Evolutionary conservation across 2,329 filamentous ascomycete genomes (phyloP), one percentile per base, ranked within the genome.

Genomic region (Ascochyta clinopodiicola): DNA sequence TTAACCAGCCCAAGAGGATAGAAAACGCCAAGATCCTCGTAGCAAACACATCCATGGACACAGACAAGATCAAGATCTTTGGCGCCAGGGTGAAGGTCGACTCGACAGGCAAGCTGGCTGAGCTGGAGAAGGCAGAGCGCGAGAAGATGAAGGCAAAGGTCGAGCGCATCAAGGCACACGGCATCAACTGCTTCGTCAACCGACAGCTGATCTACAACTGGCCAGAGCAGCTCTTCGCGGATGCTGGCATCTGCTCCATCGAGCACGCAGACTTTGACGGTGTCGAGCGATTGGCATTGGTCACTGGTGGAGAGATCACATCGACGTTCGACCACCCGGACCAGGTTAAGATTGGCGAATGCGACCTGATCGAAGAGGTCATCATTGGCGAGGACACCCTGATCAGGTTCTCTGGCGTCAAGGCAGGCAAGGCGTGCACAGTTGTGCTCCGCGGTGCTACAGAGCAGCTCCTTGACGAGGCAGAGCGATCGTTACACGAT

Each of bases 101-200:
- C 66, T 94, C 92, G 29, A 99, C 95, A 3, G 92, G 92, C 76
- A 97, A 98, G 83, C 85, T 99, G 44, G 95, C 95, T n/a, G 95
- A 99, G 71, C 83, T 99, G 50, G 95, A 99, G 79, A 96, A 96
- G 84, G 95, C 95, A 6, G 95, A 98, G 82, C 90, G 92, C 71
- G 95, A 99, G 71, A 98, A 98, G 88, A 99, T 99, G 95, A 96
- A 93, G 84, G 90, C 91, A 64, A 99, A 99, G 85, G 95, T 99
- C 40, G 95, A 99, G 62, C 94, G 92, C 79, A 99, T 99, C 82
- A 99, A 98, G 86, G 86, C 92, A 42, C 95, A 99, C 73, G 95
- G 95, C 56, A 97, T 99, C 81, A 99, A 99, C 85, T 98, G 95
- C 84, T 99, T 99, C 79, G 96, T 99, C 78, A 99, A 99, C 85